Evolutionary conservation across 2,329 filamentous ascomycete species (phyloP), one percentile per base, ranked within the genome.

Genomic region (Samsoniella hepiali): DNA sequence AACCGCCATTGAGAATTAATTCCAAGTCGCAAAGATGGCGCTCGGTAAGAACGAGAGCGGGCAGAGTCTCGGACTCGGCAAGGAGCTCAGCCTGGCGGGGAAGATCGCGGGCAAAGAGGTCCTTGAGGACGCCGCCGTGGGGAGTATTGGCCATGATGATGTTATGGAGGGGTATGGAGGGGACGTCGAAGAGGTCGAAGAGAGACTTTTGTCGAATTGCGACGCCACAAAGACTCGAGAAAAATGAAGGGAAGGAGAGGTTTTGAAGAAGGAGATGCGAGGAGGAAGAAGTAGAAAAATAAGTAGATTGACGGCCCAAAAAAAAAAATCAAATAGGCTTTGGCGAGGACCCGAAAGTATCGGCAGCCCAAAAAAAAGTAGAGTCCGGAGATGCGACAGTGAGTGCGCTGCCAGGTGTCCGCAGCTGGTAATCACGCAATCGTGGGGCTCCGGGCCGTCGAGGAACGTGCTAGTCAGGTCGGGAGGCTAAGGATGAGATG

Each of bases 11-110:
- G 78, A 99, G 88, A 74, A 99, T 93, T 79, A 99, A 81, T 81
- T 99, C 95, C 69, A 99, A 85, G 84, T 99, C 95, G 80, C 95
- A 99, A 57, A 99, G 88, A 80, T 99, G 95, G 73, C 95, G 89
- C 84, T 99, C 95, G 58, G 86, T 90, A 69, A 99, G 88, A 65
- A 90, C 81, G 69, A 99, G 84, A 44, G 94, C 91, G 44, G 93
- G 91, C 53, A 98, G 88, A 38, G 75, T 89, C 83, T 97, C 93
- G 49, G 94, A 91, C 81, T 99, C 95, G 54, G 85, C 86, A 63
- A 82, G 81, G 67, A 99, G 90, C 81, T 97, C 83, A 67, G 83
- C 83, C 69, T 95, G 89, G 74, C 90, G 88, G 70, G 91, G 91
- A 67, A 88, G 85, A 86, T 99, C 95, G 80, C 95, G 90, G 69